Base-by-base conservation (phyloP, 495 filamentous ascomycete species). In the Tuber aestivum region DNA sequence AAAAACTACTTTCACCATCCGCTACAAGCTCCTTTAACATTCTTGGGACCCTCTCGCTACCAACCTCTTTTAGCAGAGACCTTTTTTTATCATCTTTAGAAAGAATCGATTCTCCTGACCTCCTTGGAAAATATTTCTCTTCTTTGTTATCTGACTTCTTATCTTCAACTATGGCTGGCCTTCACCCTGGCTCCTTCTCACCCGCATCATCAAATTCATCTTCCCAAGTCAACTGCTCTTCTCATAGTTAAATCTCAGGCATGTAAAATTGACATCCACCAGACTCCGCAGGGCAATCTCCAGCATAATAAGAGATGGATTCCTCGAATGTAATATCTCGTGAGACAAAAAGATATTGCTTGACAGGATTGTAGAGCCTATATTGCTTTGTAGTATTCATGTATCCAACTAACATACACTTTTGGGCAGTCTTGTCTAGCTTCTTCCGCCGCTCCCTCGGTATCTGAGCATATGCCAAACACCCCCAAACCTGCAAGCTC, bases 241-340 rank as follows among this genome's bases (percentile, higher is more conserved):
- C n/a, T 27, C n/a, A 72, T 6, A 37, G 40, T 37, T 41, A 27
- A 7, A 21, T 41, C 6, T 2, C 38, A 0, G 23, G 32, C 0
- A 12, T 7, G 38, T 42, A 37, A 35, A 37, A 73, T 0, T 1
- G 12, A 42, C 5, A 10, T 73, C 3, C 38, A 40, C 42, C 0
- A 1, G 37, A 23, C 1, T 10, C 0, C 4, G 2, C 6, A 10
- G 2, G 1, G 37, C 3, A 40, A 40, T 40, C 38, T 40, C 3
- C 7, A 7, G 35, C 0, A 27, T 16, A 38, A 41, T 71, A 61
- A 1, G 3, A 38, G 6, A 12, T 37, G 3, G 38, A 71, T 21
- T 41, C 70, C 35, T 71, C 23, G 21, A 76, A 76, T 3, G 73
- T 23, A 8, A 76, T 41, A 73, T 76, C 74, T 7, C 5, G 5